These are phyloP conservation scores for Xanthoconium stramineum DNA, from an alignment of 768 basidiomycete species.

Conservation along the genomic window DNA sequence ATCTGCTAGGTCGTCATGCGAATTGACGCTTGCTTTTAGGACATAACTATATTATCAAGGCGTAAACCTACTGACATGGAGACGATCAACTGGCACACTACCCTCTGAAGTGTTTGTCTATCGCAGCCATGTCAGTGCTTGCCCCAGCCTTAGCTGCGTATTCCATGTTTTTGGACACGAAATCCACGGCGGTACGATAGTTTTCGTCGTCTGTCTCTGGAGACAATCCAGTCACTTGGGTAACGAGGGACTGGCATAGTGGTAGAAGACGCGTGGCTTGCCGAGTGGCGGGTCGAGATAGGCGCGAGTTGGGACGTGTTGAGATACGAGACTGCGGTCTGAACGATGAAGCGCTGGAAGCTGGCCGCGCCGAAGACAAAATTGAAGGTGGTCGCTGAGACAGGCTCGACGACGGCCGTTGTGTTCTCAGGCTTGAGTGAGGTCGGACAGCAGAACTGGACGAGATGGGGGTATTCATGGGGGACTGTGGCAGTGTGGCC, in stretches of 20 bases:
- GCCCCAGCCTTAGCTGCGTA: slow-evolving; percentile 53
- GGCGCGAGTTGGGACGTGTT: slow-evolving; percentile 40
- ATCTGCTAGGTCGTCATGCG: slow-evolving; percentile 55
- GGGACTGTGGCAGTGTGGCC: not conserved
- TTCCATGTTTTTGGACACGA: slow-evolving; percentile 59
- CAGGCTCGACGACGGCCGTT: slow-evolving; percentile 35
- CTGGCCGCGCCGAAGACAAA: slow-evolving; percentile 42
- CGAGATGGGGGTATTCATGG: slow-evolving; percentile 24
- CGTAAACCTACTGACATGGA: slow-evolving; percentile 10
- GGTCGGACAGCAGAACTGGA: slow-evolving; percentile 11
- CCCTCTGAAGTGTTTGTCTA: slow-evolving; percentile 57
- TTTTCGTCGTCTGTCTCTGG: slow-evolving; percentile 42
- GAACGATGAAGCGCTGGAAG: slow-evolving; percentile 40
- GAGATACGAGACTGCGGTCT: slow-evolving; percentile 35
- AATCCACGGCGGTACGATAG: slow-evolving; percentile 50
- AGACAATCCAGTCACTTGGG: slow-evolving; percentile 50
- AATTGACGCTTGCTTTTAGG: slow-evolving; percentile 69
- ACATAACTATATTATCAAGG: slow-evolving; percentile 40
- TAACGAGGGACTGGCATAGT: slow-evolving; percentile 51
- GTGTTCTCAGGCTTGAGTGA: slow-evolving; percentile 19
- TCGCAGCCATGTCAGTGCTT: slow-evolving; percentile 51
- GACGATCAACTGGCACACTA: slow-evolving; percentile 27
- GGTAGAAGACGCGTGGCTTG: slow-evolving; percentile 52
- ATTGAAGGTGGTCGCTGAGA: slow-evolving; percentile 47
- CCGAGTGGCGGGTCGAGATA: slow-evolving; percentile 51